A percentile compares a stretch with the other conserved stretches of the same genome.
These are phyloP conservation scores for Aspergillus egyptiacus DNA, from an alignment of 495 filamentous ascomycete species.

Conservation along the genomic window DNA sequence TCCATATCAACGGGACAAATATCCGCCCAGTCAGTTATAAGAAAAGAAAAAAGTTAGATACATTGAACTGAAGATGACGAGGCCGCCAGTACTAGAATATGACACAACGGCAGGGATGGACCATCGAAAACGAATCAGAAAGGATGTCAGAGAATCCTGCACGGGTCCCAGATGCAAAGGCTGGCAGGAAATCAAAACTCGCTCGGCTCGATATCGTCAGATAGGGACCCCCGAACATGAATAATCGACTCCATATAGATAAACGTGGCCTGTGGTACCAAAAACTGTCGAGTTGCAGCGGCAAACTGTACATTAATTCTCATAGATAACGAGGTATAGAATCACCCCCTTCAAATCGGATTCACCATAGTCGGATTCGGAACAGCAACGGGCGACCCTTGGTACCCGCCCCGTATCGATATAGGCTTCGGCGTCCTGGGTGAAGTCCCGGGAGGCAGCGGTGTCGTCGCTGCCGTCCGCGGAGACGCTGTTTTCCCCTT, in stretches of 20 bases:
- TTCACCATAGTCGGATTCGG: slow-evolving; percentile 38
- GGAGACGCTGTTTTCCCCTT: slow-evolving; percentile 6
- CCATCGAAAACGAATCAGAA: too few relatives aligned
- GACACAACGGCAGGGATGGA: background rate
- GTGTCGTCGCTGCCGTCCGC: slow-evolving; percentile 2
- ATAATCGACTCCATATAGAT: background rate
- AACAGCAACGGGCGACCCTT: slow-evolving; percentile 28
- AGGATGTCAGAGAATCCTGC: too few relatives aligned
- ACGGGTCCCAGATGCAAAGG: too few relatives aligned
- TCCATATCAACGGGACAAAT: too few relatives aligned
- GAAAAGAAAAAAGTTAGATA: too few relatives aligned
- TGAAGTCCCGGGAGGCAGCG: slow-evolving; percentile 20
- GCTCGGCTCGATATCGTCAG: too few relatives aligned
- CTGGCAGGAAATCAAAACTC: too few relatives aligned
- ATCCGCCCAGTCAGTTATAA: too few relatives aligned
- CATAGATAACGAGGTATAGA: too few relatives aligned
- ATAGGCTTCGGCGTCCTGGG: slow-evolving; percentile 5
- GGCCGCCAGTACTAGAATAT: too few relatives aligned
- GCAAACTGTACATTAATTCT: slow-evolving; percentile 5
- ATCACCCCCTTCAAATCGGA: slow-evolving; percentile 41
- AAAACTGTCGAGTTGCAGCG: slow-evolving; percentile 4
- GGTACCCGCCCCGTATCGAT: background rate
- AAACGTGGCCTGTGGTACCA: slow-evolving; percentile 9
- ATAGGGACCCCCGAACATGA: background rate
- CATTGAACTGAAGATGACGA: background rate